A percentile compares a stretch with the other conserved stretches of the same genome.
Conservation (phyloP, 768 basidiomycete genomes). For the Infundibulicybe gibba region DNA sequence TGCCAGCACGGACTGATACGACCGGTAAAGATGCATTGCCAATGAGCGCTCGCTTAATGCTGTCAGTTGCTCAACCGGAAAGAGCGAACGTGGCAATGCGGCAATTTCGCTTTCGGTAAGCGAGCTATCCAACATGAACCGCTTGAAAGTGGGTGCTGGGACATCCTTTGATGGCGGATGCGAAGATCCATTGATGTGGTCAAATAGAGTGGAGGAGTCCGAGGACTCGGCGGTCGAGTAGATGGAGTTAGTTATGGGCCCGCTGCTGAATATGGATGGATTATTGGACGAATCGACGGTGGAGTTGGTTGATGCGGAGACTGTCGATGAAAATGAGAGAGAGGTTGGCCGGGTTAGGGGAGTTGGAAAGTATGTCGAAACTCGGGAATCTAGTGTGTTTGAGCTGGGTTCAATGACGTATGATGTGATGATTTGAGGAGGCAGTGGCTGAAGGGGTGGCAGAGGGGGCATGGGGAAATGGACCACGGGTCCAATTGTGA, state of each 20-base stretch:
- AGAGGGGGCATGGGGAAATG: constrained; percentile 70
- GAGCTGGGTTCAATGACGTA: constrained; percentile 32
- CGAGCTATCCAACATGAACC: constrained; percentile 45
- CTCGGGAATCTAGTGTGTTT: constrained; percentile 28
- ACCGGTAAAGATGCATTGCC: constrained; percentile 67
- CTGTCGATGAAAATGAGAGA: constrained; percentile 49
- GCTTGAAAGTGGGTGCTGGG: constrained; percentile 22
- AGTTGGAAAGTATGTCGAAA: constrained; percentile 32
- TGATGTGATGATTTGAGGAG: constrained; percentile 37
- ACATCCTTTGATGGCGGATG: constrained; percentile 12
- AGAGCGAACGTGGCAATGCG: constrained; percentile 28
- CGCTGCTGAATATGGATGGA: constrained; percentile 18
- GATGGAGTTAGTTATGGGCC: constrained; percentile 26
- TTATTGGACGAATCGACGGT: constrained; percentile 18
- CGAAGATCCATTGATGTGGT: constrained; percentile 5
- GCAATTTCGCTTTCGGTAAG: constrained; percentile 37
- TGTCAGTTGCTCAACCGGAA: constrained; percentile 38
- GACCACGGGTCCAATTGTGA: constrained; percentile 55
- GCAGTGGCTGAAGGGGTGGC: constrained; percentile 56
- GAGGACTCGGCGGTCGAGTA: constrained; percentile 21
- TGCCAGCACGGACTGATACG: constrained; percentile 58
- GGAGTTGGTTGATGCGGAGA: constrained; percentile 36
- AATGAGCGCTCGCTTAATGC: constrained; percentile 55
- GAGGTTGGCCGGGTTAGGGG: constrained; percentile 37
- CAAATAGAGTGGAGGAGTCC: constrained; percentile 11